phyloP scores from a whole-genome alignment of 345 rosid genomes.

The Lumnitzera racemosa region DNA sequence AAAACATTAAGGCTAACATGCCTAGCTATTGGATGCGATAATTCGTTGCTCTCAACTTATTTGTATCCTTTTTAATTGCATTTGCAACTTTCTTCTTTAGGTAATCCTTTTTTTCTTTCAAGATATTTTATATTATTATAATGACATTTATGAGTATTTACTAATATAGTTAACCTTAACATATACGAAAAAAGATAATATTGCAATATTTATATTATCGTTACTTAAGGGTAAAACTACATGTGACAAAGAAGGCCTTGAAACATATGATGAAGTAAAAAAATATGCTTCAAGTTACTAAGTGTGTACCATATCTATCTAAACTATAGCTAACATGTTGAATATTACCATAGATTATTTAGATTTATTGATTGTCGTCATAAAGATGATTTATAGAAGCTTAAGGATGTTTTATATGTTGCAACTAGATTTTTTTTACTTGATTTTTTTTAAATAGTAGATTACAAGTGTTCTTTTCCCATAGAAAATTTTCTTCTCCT shows the following conservation, averaged over 20 bases:
- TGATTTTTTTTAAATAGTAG: too few species aligned
- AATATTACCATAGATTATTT: too few species aligned
- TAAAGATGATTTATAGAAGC: too few species aligned
- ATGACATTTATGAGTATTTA: not conserved
- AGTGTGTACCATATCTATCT: too few species aligned
- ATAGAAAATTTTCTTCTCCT: too few species aligned
- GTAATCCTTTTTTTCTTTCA: too few species aligned
- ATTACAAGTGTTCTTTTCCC: too few species aligned
- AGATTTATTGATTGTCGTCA: too few species aligned
- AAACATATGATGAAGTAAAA: slow-evolving; percentile 36
- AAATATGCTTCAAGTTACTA: slow-evolving; percentile 24
- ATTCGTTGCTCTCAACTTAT: slow-evolving; percentile 77
- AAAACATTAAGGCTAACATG: slow-evolving; percentile 64
- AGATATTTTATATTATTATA: not conserved
- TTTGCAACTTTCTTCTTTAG: too few species aligned
- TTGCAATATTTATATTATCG: slow-evolving; percentile 82
- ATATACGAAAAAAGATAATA: slow-evolving; percentile 39
- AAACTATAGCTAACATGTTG: too few species aligned
- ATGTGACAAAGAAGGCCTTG: slow-evolving; percentile 19
- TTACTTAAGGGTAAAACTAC: slow-evolving; percentile 18
- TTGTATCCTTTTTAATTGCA: slow-evolving; percentile 58
- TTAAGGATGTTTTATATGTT: too few species aligned
- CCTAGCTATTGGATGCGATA: slow-evolving; percentile 91
- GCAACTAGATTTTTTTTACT: too few species aligned
- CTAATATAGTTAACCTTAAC: slow-evolving; percentile 22